Conservation (phyloP, 495 filamentous ascomycete genomes). For the Parathielavia appendiculata region DNA sequence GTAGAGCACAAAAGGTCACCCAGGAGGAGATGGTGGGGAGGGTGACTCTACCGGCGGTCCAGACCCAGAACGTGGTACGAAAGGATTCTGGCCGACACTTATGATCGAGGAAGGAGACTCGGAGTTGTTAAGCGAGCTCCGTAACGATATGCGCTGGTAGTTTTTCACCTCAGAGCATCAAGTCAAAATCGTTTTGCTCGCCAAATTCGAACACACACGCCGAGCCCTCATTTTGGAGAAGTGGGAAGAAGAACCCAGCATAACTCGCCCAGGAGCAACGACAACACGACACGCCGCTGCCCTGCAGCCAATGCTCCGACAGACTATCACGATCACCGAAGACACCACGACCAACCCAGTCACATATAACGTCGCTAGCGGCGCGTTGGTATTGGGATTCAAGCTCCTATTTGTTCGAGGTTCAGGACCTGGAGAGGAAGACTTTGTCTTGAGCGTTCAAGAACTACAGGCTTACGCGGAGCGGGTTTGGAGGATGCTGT, state of each 20-base stretch:
- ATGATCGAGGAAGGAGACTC: constrained; percentile 32
- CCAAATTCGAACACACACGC: constrained; percentile 19
- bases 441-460: constrained; percentile 21
- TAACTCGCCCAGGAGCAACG: constrained; percentile 21
- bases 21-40: constrained; percentile 19
- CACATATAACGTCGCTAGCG: constrained; percentile 24
- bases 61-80: constrained; percentile 18
- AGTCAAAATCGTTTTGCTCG: constrained; percentile 31
- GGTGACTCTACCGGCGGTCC: constrained; percentile 27
- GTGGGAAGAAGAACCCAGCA: constrained; percentile 1
- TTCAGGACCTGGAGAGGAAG: constrained; percentile 22
- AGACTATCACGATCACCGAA: constrained; percentile 7
- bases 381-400: constrained; percentile 23
- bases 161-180: constrained; percentile 30
- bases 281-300: constrained; percentile 9
- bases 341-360: constrained; percentile 14
- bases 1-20: constrained; percentile 18
- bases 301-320: neutral
- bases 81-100: constrained; percentile 30
- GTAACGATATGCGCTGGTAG: constrained; percentile 31
- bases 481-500: constrained; percentile 12
- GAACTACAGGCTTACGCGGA: constrained; percentile 21
- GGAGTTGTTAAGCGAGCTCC: constrained; percentile 23
- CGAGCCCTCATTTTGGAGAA: constrained; percentile 20
- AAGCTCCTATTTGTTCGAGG: constrained; percentile 23